phyloP scores from a whole-genome alignment of 768 basidiomycete genomes.

The Boletus patriciae region DNA sequence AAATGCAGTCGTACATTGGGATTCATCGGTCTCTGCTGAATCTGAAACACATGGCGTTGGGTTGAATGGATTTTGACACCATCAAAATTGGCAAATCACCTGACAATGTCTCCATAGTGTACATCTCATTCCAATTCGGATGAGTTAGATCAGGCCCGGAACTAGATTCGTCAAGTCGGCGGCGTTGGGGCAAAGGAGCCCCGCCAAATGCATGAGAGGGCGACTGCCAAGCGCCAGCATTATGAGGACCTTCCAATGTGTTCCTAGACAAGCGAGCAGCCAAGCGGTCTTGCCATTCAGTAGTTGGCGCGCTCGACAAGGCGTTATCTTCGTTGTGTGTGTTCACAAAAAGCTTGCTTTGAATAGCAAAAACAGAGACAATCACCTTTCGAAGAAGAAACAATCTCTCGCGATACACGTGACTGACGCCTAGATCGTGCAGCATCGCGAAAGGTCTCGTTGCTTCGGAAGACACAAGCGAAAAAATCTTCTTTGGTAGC shows the following conservation, averaged over 20 bases:
- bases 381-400: constrained; percentile 65
- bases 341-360: constrained; percentile 6
- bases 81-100: constrained; percentile 20
- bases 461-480: constrained; percentile 66
- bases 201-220: constrained; percentile 31
- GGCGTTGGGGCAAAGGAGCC: constrained; percentile 44
- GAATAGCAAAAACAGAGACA: constrained; percentile 1
- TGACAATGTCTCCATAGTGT: constrained; percentile 50
- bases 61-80: constrained; percentile 4
- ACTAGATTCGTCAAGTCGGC: constrained; percentile 40
- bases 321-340: constrained; percentile 49
- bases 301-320: constrained; percentile 61
- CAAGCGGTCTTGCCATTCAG: constrained; percentile 78
- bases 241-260: constrained; percentile 8
- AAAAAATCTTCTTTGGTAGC: constrained; percentile 79
- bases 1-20: constrained; percentile 53
- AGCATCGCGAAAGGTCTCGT: constrained; percentile 52
- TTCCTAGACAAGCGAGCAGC: constrained; percentile 51
- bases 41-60: constrained; percentile 27
- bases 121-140: constrained; percentile 60
- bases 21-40: constrained; percentile 40
- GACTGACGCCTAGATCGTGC: constrained; percentile 71
- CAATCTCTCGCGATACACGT: constrained; percentile 74
- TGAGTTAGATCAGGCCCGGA: constrained; percentile 17
- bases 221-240: constrained; percentile 10